Base-by-base conservation (phyloP, 345 rosid species). In the Citrus cavaleriei region DNA sequence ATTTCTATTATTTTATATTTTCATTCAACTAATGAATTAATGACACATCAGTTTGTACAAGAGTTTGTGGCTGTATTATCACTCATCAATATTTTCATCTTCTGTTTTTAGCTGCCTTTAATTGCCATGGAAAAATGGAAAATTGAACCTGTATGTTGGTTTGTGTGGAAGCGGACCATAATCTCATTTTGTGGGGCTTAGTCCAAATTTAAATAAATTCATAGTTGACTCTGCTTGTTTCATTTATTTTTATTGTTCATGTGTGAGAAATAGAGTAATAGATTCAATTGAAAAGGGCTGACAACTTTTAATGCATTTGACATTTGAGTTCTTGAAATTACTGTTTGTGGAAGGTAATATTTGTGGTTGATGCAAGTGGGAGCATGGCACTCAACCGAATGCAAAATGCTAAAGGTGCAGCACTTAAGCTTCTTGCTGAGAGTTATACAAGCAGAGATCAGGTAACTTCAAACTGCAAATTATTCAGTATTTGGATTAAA, bases 361-460 rank as follows among this genome's bases (percentile, higher is more conserved):
- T 95, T 78, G 85, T 93, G 82, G 99, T 95, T 74, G 98, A 95
- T 89, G 99, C 99, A 78, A 95, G 99, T 90, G 99, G 98, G 70
- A 95, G 99, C 88, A 95, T 95, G 99, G 99, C 98, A 59, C 83
- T 95, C 77, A 95, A 95, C 77, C 91, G 97, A 82, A 95, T 95
- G 98, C 98, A 93, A 86, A 95, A 93, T 75, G 99, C 99, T 60
- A 95, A 95, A 88, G 99, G 99, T 68, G 98, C 98, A 67, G 98
- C 98, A 61, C 93, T 95, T 57, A 95, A 95, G 83, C 80, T 95
- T 76, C 85, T 95, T 54, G 99, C 98, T 62, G 99, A 93, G 90
- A 95, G 99, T 86, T 93, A 95, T 85, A 95, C 98, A 76, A 92
- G 99, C 92, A 92, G 99, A 79, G 99, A 95, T 87, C 99, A 92